Evolutionary conservation across 1,284 basidiomycete species (phyloP), one percentile per base, ranked within the genome.

Genomic region (Ganoderma sinense): DNA sequence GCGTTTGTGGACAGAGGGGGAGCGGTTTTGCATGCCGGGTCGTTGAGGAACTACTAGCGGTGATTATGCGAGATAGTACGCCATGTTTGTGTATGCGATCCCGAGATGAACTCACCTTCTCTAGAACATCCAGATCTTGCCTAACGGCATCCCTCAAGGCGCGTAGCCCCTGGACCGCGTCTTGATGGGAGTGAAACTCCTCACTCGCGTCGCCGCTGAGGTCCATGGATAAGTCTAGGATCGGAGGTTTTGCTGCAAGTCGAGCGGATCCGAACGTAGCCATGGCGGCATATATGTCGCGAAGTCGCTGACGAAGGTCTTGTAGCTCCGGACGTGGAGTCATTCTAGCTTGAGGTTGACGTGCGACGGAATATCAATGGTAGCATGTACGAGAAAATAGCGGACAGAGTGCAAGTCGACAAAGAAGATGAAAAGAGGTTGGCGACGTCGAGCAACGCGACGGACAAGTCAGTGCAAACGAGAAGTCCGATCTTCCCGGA

Each of bases 1-100:
- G 93, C 91, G 76, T 94, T 94, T 6, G 90, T 92, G 0, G 91
- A 93, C 13, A 88, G 81, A 1, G 88, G 77, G 1, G 87, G 85
- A 2, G 85, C 78, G 45, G 82, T 76, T 7, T 75, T 80, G 53
- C 82, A 84, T 39, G 80, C 66, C 7, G 86, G 82, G 71, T 87
- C 80, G 65, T 84, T 81, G 61, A 91, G 83, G 75, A 89, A 89
- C 91, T 92, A 91, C 89, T 90, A 75, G 45, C 55, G 40, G 31
- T 26, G 39, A 23, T 10, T 23, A 20, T 39, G 53, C 20, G 33
- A 64, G 36, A 39, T 55, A 59, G 43, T 53, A 51, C 45, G 14
- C 51, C 3, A 29, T 14, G 33, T 16, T 31, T 14, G 2, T 14
- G n/a, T 10, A 26, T 16, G 16, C 48, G 13, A 56, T 20, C 10